Base-by-base conservation (phyloP, 1,139 yeast species). In the Tardiomyces blankii region DNA sequence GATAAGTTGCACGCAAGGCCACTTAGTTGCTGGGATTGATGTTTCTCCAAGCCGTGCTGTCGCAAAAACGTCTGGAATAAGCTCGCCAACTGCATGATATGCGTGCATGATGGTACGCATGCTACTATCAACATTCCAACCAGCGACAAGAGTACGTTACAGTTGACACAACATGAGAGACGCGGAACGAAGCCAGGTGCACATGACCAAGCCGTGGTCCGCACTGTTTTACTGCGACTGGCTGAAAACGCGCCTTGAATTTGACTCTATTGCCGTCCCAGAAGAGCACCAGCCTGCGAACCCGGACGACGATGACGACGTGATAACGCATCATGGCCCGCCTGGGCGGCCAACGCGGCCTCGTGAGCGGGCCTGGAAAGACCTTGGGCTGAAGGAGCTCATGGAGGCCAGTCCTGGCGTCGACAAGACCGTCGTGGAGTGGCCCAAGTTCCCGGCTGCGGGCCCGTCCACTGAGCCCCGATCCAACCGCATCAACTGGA, bases 221-320 rank as follows among this genome's bases (percentile, higher is more conserved):
- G 65, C 57, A 18, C 51, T 58, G 7, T 52, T 57, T 32, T 63
- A 60, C 41, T 62, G 61, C 33, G 62, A 65, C 32, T 67, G 69
- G 70, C 58, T 58, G 47, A 47, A 56, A 39, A 53, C 54, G 44
- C 59, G 57, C 42, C 56, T 67, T 39, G 64, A 61, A 42, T 59
- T 58, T 43, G 71, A 65, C 42, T 61, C 56, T 40, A 59, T 66
- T 38, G 49, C 49, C 8, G 58, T 64, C 14, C 57, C 64, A 9
- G 56, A 59, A 8, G 66, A 62, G 42, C 62, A 55, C 41, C 57
- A 55, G 47, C 66, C 67, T 3, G 48, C 53, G 42, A 58, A 56
- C 40, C 60, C 61, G 11, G 67, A 63, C 35, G 67, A 62, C 40
- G 65, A 63, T 35, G 68, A 65, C 43, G 67, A 62, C 27, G 46